Conservation (phyloP, 2,329 filamentous ascomycete species). For the Metarhizium brunneum region DNA sequence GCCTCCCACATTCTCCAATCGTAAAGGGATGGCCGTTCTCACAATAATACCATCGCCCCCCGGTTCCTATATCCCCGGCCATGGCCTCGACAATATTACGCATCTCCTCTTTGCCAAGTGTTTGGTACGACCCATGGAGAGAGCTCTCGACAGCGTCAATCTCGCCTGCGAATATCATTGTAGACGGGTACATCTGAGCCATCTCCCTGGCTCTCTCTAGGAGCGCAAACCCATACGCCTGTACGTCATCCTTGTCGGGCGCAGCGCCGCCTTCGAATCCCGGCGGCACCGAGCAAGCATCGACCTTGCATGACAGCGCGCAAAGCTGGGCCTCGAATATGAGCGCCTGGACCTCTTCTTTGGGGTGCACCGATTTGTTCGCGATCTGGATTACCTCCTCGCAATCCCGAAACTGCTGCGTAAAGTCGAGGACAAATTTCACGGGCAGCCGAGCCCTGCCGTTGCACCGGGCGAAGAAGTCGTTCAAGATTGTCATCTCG, state of each 20-base stretch:
- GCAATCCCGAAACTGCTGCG: slow-evolving; percentile 28
- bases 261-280: background rate
- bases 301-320: background rate
- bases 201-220: slow-evolving; percentile 12
- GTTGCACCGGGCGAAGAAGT: slow-evolving; percentile 19
- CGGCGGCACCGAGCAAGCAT: background rate
- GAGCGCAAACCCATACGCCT: slow-evolving; percentile 9
- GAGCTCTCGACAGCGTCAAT: slow-evolving; percentile 35
- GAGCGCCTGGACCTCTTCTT: slow-evolving; percentile 39
- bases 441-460: background rate
- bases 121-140: slow-evolving; percentile 38
- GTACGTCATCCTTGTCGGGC: background rate
- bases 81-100: slow-evolving; percentile 41
- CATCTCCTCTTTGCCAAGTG: slow-evolving; percentile 42
- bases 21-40: slow-evolving; percentile 51
- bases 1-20: slow-evolving; percentile 57
- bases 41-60: slow-evolving; percentile 55
- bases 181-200: slow-evolving; percentile 14
- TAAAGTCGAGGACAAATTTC: slow-evolving; percentile 16
- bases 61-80: slow-evolving; percentile 37
- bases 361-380: slow-evolving; percentile 20
- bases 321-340: slow-evolving; percentile 34
- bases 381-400: slow-evolving; percentile 30
- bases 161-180: slow-evolving; percentile 29
- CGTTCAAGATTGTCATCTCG: slow-evolving; percentile 36